Base-by-base conservation (phyloP, 2,329 filamentous ascomycete genomes). In the Hysterium pulicare region DNA sequence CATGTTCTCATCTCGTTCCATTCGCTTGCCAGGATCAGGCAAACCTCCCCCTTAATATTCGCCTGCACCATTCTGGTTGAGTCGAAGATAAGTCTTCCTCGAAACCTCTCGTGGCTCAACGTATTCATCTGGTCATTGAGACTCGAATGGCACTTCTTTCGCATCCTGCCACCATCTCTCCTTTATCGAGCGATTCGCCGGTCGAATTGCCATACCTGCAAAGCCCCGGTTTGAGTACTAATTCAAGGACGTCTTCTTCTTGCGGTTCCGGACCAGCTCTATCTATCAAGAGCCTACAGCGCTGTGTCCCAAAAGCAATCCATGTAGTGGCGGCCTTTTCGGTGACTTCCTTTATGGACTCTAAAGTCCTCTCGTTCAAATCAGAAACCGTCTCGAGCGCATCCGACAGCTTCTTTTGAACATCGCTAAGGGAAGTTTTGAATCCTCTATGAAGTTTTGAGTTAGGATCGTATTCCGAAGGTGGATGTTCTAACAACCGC, bases 121-220 rank as follows among this genome's bases (percentile, higher is more conserved):
- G n/a, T n/a, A n/a, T n/a, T n/a, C n/a, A n/a, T n/a, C n/a, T n/a
- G n/a, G n/a, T n/a, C n/a, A n/a, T n/a, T n/a, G n/a, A n/a, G n/a
- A n/a, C n/a, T n/a, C n/a, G n/a, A n/a, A n/a, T n/a, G n/a, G n/a
- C n/a, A n/a, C n/a, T 28, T 28, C 24, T 23, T n/a, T 28, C 36
- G 19, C 24, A 19, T 7, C 23, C 22, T 15, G 21, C 36, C 9
- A 38, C 19, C n/a, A 15, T 38, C 19, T 28, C 22, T 19, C 19
- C 15, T 8, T 15, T 38, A 13, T 38, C 36, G 19, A 38, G 36
- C 15, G n/a, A 16, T 16, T 38, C 22, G 13, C 36, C 36, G 3
- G 26, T 38, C 30, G 36, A 26, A 17, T 26, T 38, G 19, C 36
- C 36, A 19, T 15, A 38, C 17, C 36, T 38, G 11, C n/a, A 13